Percentiles rank a stretch among this genome's conserved stretches.
phyloP scores from a whole-genome alignment of 352 stramenopile genomes.

The Phytophthora citricola region DNA sequence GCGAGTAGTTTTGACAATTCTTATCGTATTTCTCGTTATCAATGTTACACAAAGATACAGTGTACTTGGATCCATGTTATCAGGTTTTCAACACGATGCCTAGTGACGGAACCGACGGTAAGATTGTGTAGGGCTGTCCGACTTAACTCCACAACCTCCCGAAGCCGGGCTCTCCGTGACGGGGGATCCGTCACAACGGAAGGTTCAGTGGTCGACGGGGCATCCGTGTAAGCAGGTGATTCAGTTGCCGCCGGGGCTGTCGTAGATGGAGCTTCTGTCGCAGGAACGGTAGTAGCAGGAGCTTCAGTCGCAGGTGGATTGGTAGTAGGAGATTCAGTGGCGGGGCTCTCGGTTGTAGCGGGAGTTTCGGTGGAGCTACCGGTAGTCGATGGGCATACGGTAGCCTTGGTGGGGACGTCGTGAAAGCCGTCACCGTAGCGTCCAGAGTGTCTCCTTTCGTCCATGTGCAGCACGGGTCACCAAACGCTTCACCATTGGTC shows the following conservation, averaged over 20 bases:
- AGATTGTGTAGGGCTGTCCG: neutral
- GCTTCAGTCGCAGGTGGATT: neutral
- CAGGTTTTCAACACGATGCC: neutral
- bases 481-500: conserved; percentile 53
- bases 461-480: conserved; percentile 66
- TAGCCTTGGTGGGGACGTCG: conserved; percentile 29
- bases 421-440: conserved; percentile 44
- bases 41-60: too few relatives aligned
- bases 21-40: neutral
- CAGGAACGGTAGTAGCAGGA: neutral
- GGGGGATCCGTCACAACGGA: neutral
- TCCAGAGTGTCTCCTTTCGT: conserved; percentile 38
- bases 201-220: neutral
- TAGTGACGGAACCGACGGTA: conserved; percentile 4
- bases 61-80: neutral
- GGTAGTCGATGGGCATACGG: conserved; percentile 20
- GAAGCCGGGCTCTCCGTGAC: neutral
- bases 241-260: neutral
- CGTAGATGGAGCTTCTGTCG: neutral
- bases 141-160: conserved; percentile 1
- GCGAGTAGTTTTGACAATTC: too few relatives aligned
- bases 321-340: neutral
- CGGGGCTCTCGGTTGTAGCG: neutral
- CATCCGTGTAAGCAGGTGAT: neutral
- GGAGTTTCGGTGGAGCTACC: neutral